Percentiles rank a stretch among this genome's conserved stretches.
Evolutionary conservation across 2,329 filamentous ascomycete genomes (phyloP).

Genomic region (Hypomyces rosellus): DNA sequence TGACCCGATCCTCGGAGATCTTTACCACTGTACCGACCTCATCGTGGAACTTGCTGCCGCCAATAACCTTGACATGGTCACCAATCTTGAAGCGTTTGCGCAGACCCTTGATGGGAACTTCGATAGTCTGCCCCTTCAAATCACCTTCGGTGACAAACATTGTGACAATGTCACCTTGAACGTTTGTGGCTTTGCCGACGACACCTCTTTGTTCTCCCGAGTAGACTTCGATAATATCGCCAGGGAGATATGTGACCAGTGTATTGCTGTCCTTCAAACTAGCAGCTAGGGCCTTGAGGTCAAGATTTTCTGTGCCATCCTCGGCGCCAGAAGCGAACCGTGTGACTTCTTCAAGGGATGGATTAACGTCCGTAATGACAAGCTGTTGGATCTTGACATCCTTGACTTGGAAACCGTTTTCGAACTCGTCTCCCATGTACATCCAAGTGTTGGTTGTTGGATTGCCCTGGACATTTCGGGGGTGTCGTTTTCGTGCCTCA

Average conservation of each 20-base stretch:
- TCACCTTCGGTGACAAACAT: constrained; percentile 79
- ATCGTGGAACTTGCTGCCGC: constrained; percentile 86
- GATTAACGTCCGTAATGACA: constrained; percentile 83
- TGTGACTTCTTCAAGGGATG: constrained; percentile 91
- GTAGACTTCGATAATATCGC: constrained; percentile 95
- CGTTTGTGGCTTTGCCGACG: constrained; percentile 75
- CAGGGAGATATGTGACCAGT: constrained; percentile 79
- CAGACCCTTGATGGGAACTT: constrained; percentile 85
- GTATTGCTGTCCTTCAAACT: constrained; percentile 80
- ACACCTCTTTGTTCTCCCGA: constrained; percentile 92
- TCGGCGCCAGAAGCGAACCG: constrained; percentile 82
- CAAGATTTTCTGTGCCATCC: constrained; percentile 88
- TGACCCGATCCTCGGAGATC: constrained; percentile 87
- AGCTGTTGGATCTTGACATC: constrained; percentile 86
- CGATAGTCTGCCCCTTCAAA: constrained; percentile 75
- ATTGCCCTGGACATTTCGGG: constrained; percentile 56
- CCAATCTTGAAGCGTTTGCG: constrained; percentile 89
- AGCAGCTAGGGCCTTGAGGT: constrained; percentile 82
- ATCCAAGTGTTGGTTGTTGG: constrained; percentile 74
- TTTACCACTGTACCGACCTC: constrained; percentile 97
- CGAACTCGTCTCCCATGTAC: constrained; percentile 83
- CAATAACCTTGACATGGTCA: constrained; percentile 98
- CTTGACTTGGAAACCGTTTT: constrained; percentile 89
- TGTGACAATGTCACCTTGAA: constrained; percentile 87
- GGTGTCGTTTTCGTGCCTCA: constrained; percentile 84